A percentile compares a stretch with the other conserved stretches of the same genome.
phyloP scores from a whole-genome alignment of 495 filamentous ascomycete species.

The Niebla homalea region DNA sequence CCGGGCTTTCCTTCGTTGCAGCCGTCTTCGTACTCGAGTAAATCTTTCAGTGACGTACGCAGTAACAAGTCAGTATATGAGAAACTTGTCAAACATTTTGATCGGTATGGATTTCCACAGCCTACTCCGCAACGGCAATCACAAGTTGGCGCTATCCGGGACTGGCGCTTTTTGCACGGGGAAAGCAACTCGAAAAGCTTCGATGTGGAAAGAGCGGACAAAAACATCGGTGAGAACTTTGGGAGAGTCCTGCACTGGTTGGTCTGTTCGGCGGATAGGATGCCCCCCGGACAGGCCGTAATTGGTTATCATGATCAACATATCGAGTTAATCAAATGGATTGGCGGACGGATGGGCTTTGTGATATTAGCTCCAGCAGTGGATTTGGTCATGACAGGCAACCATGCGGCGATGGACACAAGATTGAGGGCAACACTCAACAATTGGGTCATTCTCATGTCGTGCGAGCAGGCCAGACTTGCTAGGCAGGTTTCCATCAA shows the following conservation, averaged over 20 bases:
- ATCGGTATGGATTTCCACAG: conserved; percentile 5
- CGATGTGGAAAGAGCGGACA: conserved; percentile 7
- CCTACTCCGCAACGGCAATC: neutral
- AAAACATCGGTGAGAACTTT: conserved; percentile 6
- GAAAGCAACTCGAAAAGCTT: neutral
- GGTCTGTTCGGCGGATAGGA: conserved; percentile 4
- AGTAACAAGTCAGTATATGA: conserved; percentile 1
- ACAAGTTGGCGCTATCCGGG: conserved; percentile 2
- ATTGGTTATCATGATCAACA: conserved; percentile 7
- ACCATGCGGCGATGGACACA: conserved; percentile 2
- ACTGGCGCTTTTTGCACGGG: conserved; percentile 6
- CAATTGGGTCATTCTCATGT: conserved; percentile 3
- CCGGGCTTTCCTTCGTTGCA: conserved; percentile 6
- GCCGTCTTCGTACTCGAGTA: conserved; percentile 2
- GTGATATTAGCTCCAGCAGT: neutral
- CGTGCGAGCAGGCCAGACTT: neutral
- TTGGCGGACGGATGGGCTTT: conserved; percentile 4
- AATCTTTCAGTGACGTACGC: conserved; percentile 4
- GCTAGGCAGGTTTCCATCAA: neutral
- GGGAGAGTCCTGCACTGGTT: conserved; percentile 5
- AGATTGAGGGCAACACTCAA: neutral
- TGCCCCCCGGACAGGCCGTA: conserved; percentile 4
- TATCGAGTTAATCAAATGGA: conserved; percentile 5
- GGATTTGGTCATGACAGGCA: neutral
- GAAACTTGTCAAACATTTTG: conserved; percentile 3